Conservation (phyloP, 1,284 basidiomycete genomes). For the Vanrija sp. region DNA sequence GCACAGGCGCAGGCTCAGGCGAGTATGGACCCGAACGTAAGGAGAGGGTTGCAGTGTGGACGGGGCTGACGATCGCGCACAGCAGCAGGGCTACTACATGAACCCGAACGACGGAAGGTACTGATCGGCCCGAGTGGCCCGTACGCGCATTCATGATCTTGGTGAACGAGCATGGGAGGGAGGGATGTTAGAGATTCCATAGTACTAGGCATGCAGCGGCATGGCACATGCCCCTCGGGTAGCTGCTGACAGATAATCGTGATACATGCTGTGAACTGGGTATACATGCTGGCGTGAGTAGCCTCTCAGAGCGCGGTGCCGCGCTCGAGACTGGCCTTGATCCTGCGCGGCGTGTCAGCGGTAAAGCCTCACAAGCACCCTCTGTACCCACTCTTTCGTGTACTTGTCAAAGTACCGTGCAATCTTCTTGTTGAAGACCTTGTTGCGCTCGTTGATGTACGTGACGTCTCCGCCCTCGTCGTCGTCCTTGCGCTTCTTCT, state of each 20-base stretch:
- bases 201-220: too few species aligned
- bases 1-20: not conserved
- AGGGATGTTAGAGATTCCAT: too few species aligned
- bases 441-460: slow-evolving; percentile 98
- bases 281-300: too few species aligned
- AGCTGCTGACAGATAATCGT: too few species aligned
- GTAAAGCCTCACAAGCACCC: not conserved
- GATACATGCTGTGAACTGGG: too few species aligned
- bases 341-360: slow-evolving; percentile 48
- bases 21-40: slow-evolving; percentile 1
- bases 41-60: not conserved
- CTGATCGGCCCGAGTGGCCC: not conserved
- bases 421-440: slow-evolving; percentile 99
- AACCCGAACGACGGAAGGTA: slow-evolving; percentile 24
- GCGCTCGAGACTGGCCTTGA: slow-evolving; percentile 90
- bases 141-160: too few species aligned
- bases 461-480: slow-evolving; percentile 93
- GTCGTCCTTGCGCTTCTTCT: slow-evolving; percentile 69
- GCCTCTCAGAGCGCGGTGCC: slow-evolving; percentile 71
- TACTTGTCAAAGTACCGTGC: slow-evolving; percentile 97
- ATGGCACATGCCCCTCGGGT: too few species aligned
- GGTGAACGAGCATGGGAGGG: too few species aligned
- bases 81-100: slow-evolving; percentile 34
- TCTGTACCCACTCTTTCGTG: slow-evolving; percentile 64
- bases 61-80: slow-evolving; percentile 8